These are phyloP conservation scores for Saccharomycopsis capsularis DNA, from an alignment of 805 yeast genomes.

Conservation along the genomic window DNA sequence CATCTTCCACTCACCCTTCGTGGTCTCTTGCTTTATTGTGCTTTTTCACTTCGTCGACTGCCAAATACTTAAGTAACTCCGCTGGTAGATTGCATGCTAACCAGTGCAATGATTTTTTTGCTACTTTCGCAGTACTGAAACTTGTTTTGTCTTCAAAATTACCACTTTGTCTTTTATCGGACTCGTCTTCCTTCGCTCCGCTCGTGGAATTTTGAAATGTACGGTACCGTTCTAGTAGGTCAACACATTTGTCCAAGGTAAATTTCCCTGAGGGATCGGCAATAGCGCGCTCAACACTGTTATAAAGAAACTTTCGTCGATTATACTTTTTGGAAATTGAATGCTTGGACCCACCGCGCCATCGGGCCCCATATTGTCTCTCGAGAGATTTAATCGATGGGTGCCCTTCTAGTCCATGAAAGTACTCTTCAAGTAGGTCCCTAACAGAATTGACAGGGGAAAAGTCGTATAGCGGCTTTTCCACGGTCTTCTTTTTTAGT, in stretches of 20 bases:
- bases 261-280: neutral
- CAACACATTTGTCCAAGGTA: conserved; percentile 4
- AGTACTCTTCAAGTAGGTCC: conserved; percentile 30
- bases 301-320: conserved; percentile 27
- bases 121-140: neutral
- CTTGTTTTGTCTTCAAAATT: neutral
- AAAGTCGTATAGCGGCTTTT: conserved; percentile 16
- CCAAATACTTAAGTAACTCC: conserved; percentile 5
- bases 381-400: conserved; percentile 37
- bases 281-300: conserved; percentile 9
- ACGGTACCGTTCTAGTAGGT: conserved; percentile 7
- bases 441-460: conserved; percentile 1
- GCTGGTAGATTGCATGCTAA: conserved; percentile 10
- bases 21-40: neutral
- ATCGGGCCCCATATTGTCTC: conserved; percentile 34
- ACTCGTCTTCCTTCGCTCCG: too few species aligned
- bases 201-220: neutral
- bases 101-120: conserved; percentile 16
- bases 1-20: neutral
- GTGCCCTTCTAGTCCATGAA: conserved; percentile 34
- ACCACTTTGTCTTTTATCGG: too few species aligned
- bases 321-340: conserved; percentile 29
- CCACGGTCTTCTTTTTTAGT: too few species aligned
- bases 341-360: conserved; percentile 34
- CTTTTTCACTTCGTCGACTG: neutral